These are phyloP conservation scores for Exophiala phaeomuriformis DNA, from an alignment of 2,329 filamentous ascomycete species.

Conservation along the genomic window DNA sequence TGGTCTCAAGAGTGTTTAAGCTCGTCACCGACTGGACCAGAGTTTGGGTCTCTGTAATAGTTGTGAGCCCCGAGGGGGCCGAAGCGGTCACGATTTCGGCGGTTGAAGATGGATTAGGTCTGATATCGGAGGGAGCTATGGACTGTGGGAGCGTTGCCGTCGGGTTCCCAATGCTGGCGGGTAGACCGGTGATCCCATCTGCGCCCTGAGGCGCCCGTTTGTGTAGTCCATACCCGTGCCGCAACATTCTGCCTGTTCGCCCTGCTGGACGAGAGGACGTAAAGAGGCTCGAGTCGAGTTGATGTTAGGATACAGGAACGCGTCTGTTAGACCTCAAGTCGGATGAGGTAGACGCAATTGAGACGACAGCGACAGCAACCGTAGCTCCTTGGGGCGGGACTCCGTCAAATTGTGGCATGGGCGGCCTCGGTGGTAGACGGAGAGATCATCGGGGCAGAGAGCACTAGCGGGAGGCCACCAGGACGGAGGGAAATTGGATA, in stretches of 20 bases:
- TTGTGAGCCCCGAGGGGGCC: constrained; percentile 20
- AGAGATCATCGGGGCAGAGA: constrained; percentile 17
- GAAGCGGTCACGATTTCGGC: constrained; percentile 11
- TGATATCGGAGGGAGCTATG: constrained; percentile 10
- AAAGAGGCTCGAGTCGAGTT: not conserved
- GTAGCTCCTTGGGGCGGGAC: constrained; percentile 17
- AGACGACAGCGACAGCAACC: constrained; percentile 1
- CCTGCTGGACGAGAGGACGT: constrained; percentile 12
- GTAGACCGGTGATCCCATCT: constrained; percentile 3
- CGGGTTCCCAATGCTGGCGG: constrained; percentile 18
- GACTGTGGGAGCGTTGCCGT: constrained; percentile 11
- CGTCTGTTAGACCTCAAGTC: not conserved
- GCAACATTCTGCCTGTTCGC: constrained; percentile 21
- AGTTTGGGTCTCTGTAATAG: constrained; percentile 18
- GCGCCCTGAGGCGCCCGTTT: constrained; percentile 9
- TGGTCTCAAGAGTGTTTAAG: constrained; percentile 14
- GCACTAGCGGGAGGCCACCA: constrained; percentile 19
- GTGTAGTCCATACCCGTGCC: constrained; percentile 8
- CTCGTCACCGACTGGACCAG: constrained; percentile 9
- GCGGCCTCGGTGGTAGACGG: constrained; percentile 13
- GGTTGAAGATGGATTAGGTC: constrained; percentile 10
- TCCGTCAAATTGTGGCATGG: constrained; percentile 10
- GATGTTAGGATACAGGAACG: constrained; percentile 4
- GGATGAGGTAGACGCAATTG: constrained; percentile 1
- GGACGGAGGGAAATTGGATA: constrained; percentile 21